Evolutionary conservation across 1,139 yeast species (phyloP).

Genomic region (Candida pseudoviswanathii): DNA sequence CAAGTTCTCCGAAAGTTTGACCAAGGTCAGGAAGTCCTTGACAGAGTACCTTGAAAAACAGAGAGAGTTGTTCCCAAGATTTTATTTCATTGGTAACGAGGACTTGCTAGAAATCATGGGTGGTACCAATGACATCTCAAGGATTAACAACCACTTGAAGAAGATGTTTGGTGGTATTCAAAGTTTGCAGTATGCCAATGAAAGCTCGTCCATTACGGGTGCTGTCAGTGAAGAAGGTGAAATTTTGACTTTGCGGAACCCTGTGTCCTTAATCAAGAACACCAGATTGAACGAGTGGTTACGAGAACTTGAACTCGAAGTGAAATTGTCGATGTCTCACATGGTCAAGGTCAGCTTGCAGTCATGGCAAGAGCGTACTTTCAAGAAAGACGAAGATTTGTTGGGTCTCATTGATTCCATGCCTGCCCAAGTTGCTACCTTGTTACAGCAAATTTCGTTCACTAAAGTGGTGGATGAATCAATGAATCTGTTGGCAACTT

Average conservation of each 20-base stretch:
- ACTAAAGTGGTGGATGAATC: conserved; percentile 43
- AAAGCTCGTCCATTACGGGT: conserved; percentile 41
- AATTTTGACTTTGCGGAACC: conserved; percentile 40
- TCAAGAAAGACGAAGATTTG: conserved; percentile 3
- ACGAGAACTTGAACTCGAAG: conserved; percentile 54
- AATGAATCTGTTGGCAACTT: conserved; percentile 2
- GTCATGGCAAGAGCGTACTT: conserved; percentile 16
- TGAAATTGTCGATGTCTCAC: conserved; percentile 50
- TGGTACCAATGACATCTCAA: conserved; percentile 48
- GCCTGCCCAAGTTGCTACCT: conserved; percentile 62
- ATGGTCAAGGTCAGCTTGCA: conserved; percentile 17
- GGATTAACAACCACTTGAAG: conserved; percentile 61
- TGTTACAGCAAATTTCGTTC: conserved; percentile 64
- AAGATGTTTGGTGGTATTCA: conserved; percentile 76
- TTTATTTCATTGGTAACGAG: conserved; percentile 89
- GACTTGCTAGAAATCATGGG: conserved; percentile 86
- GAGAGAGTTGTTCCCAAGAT: conserved; percentile 75
- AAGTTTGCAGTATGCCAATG: conserved; percentile 42
- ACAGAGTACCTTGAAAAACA: conserved; percentile 81
- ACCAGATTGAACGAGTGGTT: conserved; percentile 68
- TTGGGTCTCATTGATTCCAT: conserved; percentile 18
- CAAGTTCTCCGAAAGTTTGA: conserved; percentile 57
- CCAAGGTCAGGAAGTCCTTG: conserved; percentile 64
- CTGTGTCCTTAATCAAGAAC: conserved; percentile 46
- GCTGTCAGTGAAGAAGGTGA: conserved; percentile 71